Evolutionary conservation across 352 stramenopile genomes (phyloP).

Genomic region (Phytophthora nicotianae): DNA sequence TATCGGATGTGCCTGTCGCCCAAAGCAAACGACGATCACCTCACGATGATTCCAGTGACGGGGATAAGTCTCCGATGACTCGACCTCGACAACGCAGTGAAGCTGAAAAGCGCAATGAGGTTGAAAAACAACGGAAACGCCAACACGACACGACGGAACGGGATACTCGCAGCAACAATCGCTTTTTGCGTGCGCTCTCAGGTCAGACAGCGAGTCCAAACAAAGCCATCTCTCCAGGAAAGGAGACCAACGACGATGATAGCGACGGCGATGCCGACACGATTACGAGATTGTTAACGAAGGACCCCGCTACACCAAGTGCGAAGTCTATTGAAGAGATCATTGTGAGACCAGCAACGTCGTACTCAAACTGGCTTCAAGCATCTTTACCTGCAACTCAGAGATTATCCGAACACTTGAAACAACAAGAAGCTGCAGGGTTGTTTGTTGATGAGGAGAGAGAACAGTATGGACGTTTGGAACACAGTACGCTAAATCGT

Average conservation of each 20-base stretch:
- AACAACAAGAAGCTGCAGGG: conserved; percentile 49
- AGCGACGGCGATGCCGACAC: conserved; percentile 15
- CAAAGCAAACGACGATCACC: conserved; percentile 5
- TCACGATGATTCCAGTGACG: conserved; percentile 6
- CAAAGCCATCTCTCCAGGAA: neutral
- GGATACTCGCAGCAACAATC: conserved; percentile 48
- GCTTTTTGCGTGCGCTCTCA: conserved; percentile 53
- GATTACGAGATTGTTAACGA: conserved; percentile 22
- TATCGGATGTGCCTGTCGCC: neutral
- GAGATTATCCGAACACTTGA: conserved; percentile 47
- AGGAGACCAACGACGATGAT: conserved; percentile 1
- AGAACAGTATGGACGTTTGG: conserved; percentile 38
- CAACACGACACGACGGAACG: conserved; percentile 23
- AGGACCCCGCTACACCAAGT: neutral
- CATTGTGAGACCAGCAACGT: conserved; percentile 23
- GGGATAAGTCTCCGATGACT: neutral
- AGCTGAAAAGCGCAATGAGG: conserved; percentile 37
- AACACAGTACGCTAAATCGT: conserved; percentile 56
- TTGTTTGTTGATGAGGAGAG: conserved; percentile 52
- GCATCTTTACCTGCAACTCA: conserved; percentile 2
- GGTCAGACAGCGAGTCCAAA: conserved; percentile 7
- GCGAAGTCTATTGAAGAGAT: conserved; percentile 19
- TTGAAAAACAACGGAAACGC: conserved; percentile 45
- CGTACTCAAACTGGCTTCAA: conserved; percentile 18
- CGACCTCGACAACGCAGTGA: conserved; percentile 39